Evolutionary conservation across 345 rosid genomes (phyloP).

Genomic region (Orychophragmus violaceus): DNA sequence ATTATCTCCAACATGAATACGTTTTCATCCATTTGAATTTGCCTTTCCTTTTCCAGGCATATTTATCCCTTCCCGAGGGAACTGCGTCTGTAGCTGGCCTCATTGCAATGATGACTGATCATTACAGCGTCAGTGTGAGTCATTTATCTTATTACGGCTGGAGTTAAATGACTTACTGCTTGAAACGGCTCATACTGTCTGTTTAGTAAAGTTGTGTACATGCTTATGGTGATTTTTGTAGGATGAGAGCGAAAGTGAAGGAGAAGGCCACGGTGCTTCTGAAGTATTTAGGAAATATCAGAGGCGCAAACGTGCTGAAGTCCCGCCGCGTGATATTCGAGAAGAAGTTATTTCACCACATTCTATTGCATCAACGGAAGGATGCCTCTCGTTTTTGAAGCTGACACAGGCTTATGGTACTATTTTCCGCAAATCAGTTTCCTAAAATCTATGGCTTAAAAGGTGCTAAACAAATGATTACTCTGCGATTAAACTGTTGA

Average conservation of each 20-base stretch:
- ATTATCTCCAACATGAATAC: neutral
- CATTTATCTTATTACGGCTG: neutral
- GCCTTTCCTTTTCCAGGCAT: constrained; percentile 55
- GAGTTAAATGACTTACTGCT: neutral
- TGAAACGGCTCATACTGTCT: neutral
- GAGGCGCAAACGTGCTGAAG: constrained; percentile 55
- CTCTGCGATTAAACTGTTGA: neutral
- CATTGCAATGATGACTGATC: constrained; percentile 97
- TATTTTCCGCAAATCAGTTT: neutral
- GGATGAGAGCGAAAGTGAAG: constrained; percentile 74
- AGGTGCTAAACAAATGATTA: neutral
- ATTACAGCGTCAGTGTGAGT: constrained; percentile 74
- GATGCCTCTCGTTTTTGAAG: constrained; percentile 72
- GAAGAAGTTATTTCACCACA: constrained; percentile 42
- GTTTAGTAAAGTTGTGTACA: neutral
- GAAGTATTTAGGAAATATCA: constrained; percentile 37
- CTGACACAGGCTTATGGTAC: constrained; percentile 56
- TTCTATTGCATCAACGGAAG: constrained; percentile 42
- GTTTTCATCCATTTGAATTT: neutral
- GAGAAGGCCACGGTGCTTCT: constrained; percentile 52
- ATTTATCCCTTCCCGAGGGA: constrained; percentile 92
- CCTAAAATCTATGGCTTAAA: neutral
- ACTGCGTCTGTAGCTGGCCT: constrained; percentile 86
- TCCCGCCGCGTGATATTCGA: constrained; percentile 29
- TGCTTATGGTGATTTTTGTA: constrained; percentile 25